phyloP scores from a whole-genome alignment of 2,329 filamentous ascomycete species.

The Pseudocercospora macadamiae region DNA sequence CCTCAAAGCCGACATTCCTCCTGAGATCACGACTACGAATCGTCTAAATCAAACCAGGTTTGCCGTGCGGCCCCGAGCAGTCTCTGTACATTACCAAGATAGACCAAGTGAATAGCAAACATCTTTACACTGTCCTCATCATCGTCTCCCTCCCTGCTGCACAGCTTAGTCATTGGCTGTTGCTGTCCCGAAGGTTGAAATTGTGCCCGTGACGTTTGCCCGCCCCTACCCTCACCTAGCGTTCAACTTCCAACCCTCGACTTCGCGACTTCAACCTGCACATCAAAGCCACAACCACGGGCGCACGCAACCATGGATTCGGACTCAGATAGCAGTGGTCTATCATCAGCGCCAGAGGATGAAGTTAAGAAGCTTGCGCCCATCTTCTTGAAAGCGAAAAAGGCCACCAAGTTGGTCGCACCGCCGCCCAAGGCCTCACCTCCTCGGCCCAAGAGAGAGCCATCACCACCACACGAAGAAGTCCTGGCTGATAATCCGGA shows the following conservation, averaged over 20 bases:
- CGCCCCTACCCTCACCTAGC: conserved; percentile 17
- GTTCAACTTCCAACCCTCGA: conserved; percentile 15
- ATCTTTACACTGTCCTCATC: conserved; percentile 7
- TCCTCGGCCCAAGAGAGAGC: conserved; percentile 66
- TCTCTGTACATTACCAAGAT: conserved; percentile 16
- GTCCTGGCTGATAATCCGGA: conserved; percentile 87
- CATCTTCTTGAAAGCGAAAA: conserved; percentile 44
- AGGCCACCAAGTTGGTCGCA: conserved; percentile 46
- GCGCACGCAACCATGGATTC: conserved; percentile 47
- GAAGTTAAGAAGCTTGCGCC: conserved; percentile 48
- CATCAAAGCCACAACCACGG: conserved; percentile 27
- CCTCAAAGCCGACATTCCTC: conserved; percentile 4
- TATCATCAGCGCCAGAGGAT: conserved; percentile 63
- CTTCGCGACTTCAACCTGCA: conserved; percentile 26
- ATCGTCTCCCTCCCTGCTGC: conserved; percentile 15
- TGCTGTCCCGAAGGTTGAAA: conserved; percentile 13
- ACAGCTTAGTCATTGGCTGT: conserved; percentile 24
- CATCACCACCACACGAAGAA: conserved; percentile 88
- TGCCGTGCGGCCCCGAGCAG: not conserved
- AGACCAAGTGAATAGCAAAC: conserved; percentile 27
- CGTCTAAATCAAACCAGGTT: not conserved
- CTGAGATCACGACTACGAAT: not conserved
- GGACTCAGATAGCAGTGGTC: conserved; percentile 58
- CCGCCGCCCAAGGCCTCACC: conserved; percentile 48
- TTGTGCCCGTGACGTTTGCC: conserved; percentile 24